Conservation (phyloP, 306 rosid species). For the Malus sieversii region DNA sequence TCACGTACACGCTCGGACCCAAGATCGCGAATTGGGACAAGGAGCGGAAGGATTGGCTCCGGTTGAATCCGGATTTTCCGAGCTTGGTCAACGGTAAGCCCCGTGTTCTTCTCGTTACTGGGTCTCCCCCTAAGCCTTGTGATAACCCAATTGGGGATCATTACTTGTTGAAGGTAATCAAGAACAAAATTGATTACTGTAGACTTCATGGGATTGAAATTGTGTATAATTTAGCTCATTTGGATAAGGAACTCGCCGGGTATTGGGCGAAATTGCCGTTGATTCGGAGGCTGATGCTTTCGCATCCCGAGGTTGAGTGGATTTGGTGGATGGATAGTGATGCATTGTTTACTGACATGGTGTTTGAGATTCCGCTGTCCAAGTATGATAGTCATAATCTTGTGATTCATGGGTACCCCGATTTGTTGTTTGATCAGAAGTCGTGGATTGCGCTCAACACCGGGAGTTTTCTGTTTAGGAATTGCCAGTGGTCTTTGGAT, state of each 20-base stretch:
- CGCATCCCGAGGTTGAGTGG: conserved; percentile 98
- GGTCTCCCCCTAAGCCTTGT: conserved; percentile 94
- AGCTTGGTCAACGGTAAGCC: conserved; percentile 57
- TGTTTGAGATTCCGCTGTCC: conserved; percentile 62
- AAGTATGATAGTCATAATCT: conserved; percentile 64
- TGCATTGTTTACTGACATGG: conserved; percentile 91
- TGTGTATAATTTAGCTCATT: conserved; percentile 89
- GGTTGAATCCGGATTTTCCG: conserved; percentile 63
- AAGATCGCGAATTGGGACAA: conserved; percentile 63
- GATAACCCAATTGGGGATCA: conserved; percentile 96
- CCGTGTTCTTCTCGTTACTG: conserved; percentile 75
- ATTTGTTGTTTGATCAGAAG: conserved; percentile 84
- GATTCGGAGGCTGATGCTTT: conserved; percentile 76
- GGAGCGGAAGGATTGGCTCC: conserved; percentile 56
- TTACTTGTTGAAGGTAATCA: conserved; percentile 67
- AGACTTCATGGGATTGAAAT: conserved; percentile 93
- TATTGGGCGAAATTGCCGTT: conserved; percentile 97
- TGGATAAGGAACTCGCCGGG: conserved; percentile 91
- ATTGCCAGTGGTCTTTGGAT: conserved; percentile 97
- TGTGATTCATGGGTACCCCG: conserved; percentile 94
- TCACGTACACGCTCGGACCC: conserved; percentile 77
- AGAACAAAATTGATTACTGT: conserved; percentile 94
- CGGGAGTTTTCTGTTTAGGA: conserved; percentile 79
- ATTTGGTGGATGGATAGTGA: conserved; percentile 99
- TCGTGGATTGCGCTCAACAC: conserved; percentile 96